Conservation (phyloP, 345 rosid genomes). For the Hibiscus syriacus region DNA sequence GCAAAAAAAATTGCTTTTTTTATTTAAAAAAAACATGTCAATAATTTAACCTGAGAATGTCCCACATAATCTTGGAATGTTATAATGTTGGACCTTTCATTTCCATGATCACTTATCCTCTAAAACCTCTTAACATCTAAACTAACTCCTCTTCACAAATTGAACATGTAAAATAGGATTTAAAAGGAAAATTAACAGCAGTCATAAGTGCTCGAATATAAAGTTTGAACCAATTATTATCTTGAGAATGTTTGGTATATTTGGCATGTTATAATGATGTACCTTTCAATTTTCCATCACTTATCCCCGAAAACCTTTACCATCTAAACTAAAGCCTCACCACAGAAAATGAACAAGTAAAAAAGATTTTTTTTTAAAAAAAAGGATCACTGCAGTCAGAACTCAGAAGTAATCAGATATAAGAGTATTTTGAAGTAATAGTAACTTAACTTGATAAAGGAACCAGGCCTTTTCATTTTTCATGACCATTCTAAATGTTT, state of each 20-base stretch:
- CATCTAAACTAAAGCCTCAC: background rate
- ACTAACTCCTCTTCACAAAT: too few relatives aligned
- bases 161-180: too few relatives aligned
- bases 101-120: background rate
- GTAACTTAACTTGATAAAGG: too few relatives aligned
- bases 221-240: background rate
- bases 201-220: background rate
- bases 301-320: background rate
- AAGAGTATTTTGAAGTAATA: too few relatives aligned
- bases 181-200: background rate
- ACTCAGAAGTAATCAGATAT: too few relatives aligned
- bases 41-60: background rate
- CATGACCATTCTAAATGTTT: too few relatives aligned
- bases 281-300: background rate
- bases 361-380: too few relatives aligned
- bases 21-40: background rate
- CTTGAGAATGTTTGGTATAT: background rate
- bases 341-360: too few relatives aligned
- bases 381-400: too few relatives aligned
- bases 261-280: background rate
- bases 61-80: background rate
- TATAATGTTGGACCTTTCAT: background rate
- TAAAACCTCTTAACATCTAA: background rate
- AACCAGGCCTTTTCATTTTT: too few relatives aligned
- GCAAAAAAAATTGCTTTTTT: too few relatives aligned